phyloP scores from a whole-genome alignment of 345 rosid species.

The Aquilaria yunnanensis region DNA sequence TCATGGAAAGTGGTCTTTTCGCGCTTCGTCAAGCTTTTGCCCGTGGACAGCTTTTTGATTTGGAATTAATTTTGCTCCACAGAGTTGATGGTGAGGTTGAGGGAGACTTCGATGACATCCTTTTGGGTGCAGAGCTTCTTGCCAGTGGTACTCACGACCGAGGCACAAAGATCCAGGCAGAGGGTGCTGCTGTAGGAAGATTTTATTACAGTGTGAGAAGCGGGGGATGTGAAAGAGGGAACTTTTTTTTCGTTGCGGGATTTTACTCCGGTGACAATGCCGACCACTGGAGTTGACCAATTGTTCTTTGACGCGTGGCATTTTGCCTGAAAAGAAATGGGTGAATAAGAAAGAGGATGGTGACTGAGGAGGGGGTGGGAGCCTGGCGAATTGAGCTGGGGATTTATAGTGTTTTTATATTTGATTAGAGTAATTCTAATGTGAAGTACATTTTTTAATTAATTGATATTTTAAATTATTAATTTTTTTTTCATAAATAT shows the following conservation, averaged over 20 bases:
- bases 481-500: too few relatives aligned
- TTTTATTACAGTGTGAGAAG: slow-evolving; percentile 52
- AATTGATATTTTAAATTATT: too few relatives aligned
- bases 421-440: too few relatives aligned
- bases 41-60: slow-evolving; percentile 29
- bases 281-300: slow-evolving; percentile 28
- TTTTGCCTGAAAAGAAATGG: slow-evolving; percentile 1
- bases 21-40: slow-evolving; percentile 32
- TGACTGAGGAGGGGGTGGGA: not conserved
- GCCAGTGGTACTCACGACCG: slow-evolving; percentile 35
- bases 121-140: slow-evolving; percentile 32
- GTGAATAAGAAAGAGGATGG: not conserved
- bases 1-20: slow-evolving; percentile 80
- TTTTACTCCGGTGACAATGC: slow-evolving; percentile 34
- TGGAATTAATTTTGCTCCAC: slow-evolving; percentile 44
- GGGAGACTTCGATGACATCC: slow-evolving; percentile 50
- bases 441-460: too few relatives aligned
- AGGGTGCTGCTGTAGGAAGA: slow-evolving; percentile 53
- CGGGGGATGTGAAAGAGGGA: slow-evolving; percentile 7
- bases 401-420: too few relatives aligned
- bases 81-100: slow-evolving; percentile 46
- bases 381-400: too few relatives aligned
- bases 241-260: slow-evolving; percentile 5
- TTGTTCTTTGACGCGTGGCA: slow-evolving; percentile 19
- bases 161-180: slow-evolving; percentile 68